Evolutionary conservation across 148 eudicot species (phyloP), one percentile per base, ranked within the genome.

Genomic region (Tetragonia tetragonoides): DNA sequence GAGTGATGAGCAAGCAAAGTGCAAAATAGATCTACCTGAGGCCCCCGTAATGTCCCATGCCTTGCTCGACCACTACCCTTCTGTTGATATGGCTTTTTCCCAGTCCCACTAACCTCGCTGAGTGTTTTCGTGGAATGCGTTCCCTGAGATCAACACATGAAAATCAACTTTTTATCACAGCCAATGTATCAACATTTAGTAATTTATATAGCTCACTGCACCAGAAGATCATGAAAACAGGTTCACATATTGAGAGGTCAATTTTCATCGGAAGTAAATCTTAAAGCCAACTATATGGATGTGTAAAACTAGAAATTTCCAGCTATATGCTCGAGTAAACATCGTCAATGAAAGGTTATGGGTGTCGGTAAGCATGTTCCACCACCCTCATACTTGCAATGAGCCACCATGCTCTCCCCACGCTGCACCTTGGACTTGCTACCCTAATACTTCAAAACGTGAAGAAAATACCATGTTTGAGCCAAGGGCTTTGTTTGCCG

Each of bases 31-130:
- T 18, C 66, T 47, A 95, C 99, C 88, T 95, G 99, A 77, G 90
- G 90, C 40, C 94, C 91, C 3, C 99, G 93, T 81, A 86, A 70
- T 54, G 97, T 85, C 73, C 99, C 99, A 78, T 90, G 99, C 83
- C 99, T 91, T 75, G 99, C 99, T 82, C 85, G 86, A 68, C 99
- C 99, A 40, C 90, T 83, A 41, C 94, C 93, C 85, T 95, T 95
- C 81, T 95, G 99, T 10, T 37, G 74, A 87, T 90, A 88, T 64
- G 99, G 99, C 88, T 95, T 95, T 81, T 75, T 87, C 70, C 99
- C 99, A 61, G 99, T 95, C 77, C 99, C 99, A 86, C 97, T 95
- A 61, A 95, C 97, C 84, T 95, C 99, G 79, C 99, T 92, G 73
- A 93, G 86, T 77, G 97, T 93, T 88, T 95, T 95, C 21, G 99